These are phyloP conservation scores for Excoecaria agallocha DNA, from an alignment of 345 rosid species.

Conservation along the genomic window DNA sequence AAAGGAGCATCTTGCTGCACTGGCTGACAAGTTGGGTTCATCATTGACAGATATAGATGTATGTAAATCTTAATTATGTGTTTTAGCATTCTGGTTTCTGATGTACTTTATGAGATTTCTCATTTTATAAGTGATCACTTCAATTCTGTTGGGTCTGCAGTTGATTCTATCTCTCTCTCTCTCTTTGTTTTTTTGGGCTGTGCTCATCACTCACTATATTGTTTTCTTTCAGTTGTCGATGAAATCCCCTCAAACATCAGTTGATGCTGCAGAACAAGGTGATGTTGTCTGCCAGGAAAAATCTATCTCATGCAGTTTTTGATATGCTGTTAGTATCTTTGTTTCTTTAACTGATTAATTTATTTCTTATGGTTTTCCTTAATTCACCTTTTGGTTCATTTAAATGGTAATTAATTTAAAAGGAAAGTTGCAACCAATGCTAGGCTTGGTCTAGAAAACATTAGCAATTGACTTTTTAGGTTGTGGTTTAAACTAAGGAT, in stretches of 20 bases:
- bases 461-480: neutral
- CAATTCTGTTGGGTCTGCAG: neutral
- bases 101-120: conserved; percentile 11
- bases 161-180: no score
- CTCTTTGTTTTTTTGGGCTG: no score
- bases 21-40: conserved; percentile 92
- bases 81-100: conserved; percentile 23
- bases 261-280: conserved; percentile 94
- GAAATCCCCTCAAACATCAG: conserved; percentile 53
- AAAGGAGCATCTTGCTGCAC: conserved; percentile 89
- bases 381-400: conserved; percentile 1
- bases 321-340: conserved; percentile 44
- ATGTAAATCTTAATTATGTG: conserved; percentile 27
- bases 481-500: neutral
- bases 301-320: conserved; percentile 50
- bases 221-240: conserved; percentile 65
- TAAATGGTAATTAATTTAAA: conserved; percentile 6
- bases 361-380: neutral
- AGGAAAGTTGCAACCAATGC: neutral
- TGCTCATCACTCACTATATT: conserved; percentile 39
- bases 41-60: conserved; percentile 88
- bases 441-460: neutral
- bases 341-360: conserved; percentile 31
- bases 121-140: neutral
- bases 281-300: conserved; percentile 54